Evolutionary conservation across 495 filamentous ascomycete species (phyloP).

Genomic region (Stereocaulon alpinum): DNA sequence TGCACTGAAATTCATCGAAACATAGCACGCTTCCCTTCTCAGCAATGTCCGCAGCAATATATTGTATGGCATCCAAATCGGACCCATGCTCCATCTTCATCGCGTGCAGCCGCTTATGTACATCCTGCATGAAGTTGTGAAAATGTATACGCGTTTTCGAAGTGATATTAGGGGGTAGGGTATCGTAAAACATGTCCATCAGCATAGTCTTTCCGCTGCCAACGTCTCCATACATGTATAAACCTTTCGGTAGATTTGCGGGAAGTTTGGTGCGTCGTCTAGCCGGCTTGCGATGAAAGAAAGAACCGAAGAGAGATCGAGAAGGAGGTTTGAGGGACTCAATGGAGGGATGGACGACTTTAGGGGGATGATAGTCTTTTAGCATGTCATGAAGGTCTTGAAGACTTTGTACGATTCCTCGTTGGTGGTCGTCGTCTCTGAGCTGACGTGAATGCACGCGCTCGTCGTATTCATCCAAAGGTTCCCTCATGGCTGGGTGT

Average conservation of each 20-base stretch:
- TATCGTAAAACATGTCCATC: conserved; percentile 98
- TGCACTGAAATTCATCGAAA: conserved; percentile 99
- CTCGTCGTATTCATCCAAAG: conserved; percentile 75
- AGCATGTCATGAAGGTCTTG: conserved; percentile 85
- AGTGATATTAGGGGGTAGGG: conserved; percentile 67
- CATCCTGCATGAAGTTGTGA: conserved; percentile 99
- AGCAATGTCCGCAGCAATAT: conserved; percentile 88
- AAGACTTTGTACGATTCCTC: conserved; percentile 84
- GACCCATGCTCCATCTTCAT: conserved; percentile 83
- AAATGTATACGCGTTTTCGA: conserved; percentile 95
- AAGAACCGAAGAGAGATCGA: conserved; percentile 54
- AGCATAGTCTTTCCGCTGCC: conserved; percentile 99
- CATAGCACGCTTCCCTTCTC: conserved; percentile 77
- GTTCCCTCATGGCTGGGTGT: conserved; percentile 42
- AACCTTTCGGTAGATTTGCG: conserved; percentile 65
- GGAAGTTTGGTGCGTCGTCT: conserved; percentile 46
- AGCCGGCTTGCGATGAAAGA: conserved; percentile 46
- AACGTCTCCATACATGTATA: conserved; percentile 96
- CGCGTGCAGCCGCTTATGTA: conserved; percentile 82
- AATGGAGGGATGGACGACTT: conserved; percentile 65
- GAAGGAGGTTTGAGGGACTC: conserved; percentile 49
- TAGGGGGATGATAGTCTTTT: conserved; percentile 56
- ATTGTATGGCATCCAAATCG: conserved; percentile 84
- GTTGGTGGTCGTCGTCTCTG: conserved; percentile 80
- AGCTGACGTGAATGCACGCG: conserved; percentile 62